phyloP scores from a whole-genome alignment of 1,284 basidiomycete species.

The Cutaneotrichosporon spelunceum region DNA sequence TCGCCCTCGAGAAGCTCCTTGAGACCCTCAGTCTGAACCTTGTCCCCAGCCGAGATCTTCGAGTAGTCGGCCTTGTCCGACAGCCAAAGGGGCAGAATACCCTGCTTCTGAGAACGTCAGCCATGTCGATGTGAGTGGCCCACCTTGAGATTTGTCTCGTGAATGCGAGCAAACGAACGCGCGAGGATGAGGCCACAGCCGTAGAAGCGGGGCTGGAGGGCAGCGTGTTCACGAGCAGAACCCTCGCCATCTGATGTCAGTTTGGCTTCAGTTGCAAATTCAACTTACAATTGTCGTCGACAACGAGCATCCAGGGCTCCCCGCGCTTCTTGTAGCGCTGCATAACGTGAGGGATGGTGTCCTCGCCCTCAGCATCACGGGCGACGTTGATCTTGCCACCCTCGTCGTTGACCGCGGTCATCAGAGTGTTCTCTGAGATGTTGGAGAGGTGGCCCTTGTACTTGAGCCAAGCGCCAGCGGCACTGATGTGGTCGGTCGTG shows the following conservation, averaged over 20 bases:
- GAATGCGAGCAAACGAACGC: conserved; percentile 94
- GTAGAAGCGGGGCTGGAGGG: conserved; percentile 93
- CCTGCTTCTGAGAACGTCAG: conserved; percentile 66
- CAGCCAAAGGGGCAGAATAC: conserved; percentile 87
- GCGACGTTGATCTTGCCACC: conserved; percentile 85
- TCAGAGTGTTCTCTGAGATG: conserved; percentile 89
- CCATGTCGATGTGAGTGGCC: neutral
- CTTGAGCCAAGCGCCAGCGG: conserved; percentile 95
- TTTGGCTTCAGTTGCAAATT: neutral
- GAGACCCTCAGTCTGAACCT: conserved; percentile 59
- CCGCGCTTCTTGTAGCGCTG: conserved; percentile 76
- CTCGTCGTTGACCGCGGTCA: conserved; percentile 85
- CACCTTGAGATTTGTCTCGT: conserved; percentile 88
- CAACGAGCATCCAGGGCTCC: conserved; percentile 90
- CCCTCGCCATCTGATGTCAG: conserved; percentile 76
- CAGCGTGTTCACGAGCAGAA: conserved; percentile 81
- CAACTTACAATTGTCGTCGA: conserved; percentile 72
- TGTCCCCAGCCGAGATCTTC: conserved; percentile 75
- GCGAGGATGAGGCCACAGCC: conserved; percentile 80
- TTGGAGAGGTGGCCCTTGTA: conserved; percentile 92
- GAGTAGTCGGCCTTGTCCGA: conserved; percentile 78
- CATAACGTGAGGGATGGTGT: conserved; percentile 83
- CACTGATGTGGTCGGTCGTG: conserved; percentile 96
- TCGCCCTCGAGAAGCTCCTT: conserved; percentile 58
- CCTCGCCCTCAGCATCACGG: conserved; percentile 65